Evolutionary conservation across 2,329 filamentous ascomycete species (phyloP).

Genomic region (Huntiella bhutanensis): DNA sequence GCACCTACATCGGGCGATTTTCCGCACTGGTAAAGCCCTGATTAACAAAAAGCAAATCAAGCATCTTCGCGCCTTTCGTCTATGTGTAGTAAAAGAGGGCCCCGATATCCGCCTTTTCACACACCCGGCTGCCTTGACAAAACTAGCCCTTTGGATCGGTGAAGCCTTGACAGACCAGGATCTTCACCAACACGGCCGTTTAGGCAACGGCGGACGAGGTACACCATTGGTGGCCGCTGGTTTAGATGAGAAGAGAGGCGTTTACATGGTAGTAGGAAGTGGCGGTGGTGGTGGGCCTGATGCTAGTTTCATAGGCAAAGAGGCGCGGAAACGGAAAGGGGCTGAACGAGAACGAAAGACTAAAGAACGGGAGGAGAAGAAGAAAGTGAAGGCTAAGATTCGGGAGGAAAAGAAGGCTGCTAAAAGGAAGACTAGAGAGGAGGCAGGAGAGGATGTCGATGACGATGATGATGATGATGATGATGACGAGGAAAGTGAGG

Average conservation of each 20-base stretch:
- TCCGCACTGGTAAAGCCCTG: conserved; percentile 75
- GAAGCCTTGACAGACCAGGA: conserved; percentile 86
- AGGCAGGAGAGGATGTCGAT: background rate
- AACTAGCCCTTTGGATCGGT: conserved; percentile 82
- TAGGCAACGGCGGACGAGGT: conserved; percentile 49
- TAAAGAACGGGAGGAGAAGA: conserved; percentile 40
- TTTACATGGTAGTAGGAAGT: conserved; percentile 86
- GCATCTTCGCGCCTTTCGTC: conserved; percentile 77
- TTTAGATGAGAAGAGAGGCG: conserved; percentile 66
- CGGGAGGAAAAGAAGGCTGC: conserved; percentile 18
- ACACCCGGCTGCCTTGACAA: conserved; percentile 80
- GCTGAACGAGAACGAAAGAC: conserved; percentile 41
- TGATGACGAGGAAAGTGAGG: conserved; percentile 24
- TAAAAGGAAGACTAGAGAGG: background rate
- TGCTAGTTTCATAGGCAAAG: conserved; percentile 47
- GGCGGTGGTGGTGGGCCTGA: conserved; percentile 69
- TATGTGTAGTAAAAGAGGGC: conserved; percentile 89
- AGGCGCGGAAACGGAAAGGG: conserved; percentile 42
- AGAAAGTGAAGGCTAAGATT: conserved; percentile 40
- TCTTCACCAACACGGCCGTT: conserved; percentile 50
- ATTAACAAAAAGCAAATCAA: conserved; percentile 90
- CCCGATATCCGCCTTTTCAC: conserved; percentile 83
- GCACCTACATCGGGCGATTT: conserved; percentile 77
- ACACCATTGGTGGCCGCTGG: conserved; percentile 81
- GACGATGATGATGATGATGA: conserved; percentile 26